Conservation (phyloP, 2,329 filamentous ascomycete species). For the Parafenestella ontariensis region DNA sequence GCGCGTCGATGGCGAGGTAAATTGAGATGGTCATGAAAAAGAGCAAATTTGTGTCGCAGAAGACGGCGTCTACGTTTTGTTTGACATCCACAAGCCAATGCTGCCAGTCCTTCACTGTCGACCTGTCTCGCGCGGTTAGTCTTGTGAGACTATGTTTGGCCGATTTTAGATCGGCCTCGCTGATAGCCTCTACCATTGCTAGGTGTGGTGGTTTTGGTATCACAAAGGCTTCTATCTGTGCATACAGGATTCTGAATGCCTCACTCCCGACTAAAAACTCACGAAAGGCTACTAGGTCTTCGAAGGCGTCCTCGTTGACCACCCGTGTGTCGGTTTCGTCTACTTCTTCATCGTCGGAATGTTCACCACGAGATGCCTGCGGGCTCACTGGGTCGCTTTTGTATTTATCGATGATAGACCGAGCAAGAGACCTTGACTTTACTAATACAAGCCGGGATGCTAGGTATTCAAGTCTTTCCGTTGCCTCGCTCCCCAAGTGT, state of each 20-base stretch:
- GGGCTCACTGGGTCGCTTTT: background rate
- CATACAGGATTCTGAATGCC: slow-evolving; percentile 13
- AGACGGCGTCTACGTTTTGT: background rate
- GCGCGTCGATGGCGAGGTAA: background rate
- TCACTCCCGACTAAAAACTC: slow-evolving; percentile 20
- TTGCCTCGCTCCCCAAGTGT: slow-evolving; percentile 1
- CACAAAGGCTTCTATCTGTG: slow-evolving; percentile 15
- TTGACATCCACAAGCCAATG: background rate
- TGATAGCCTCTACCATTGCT: background rate
- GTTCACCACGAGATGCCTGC: background rate
- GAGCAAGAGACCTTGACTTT: slow-evolving; percentile 11
- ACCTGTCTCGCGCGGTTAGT: background rate
- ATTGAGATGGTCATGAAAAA: background rate
- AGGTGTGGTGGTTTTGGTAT: background rate
- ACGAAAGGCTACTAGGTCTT: slow-evolving; percentile 14
- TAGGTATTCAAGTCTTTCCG: slow-evolving; percentile 5
- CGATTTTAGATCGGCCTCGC: background rate
- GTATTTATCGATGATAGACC: slow-evolving; percentile 11
- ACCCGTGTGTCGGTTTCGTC: background rate
- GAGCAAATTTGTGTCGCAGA: background rate
- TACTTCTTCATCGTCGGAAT: slow-evolving; percentile 10
- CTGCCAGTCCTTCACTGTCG: background rate
- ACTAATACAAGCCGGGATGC: slow-evolving; percentile 10
- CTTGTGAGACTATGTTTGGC: background rate
- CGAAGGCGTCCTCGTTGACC: slow-evolving; percentile 16